These are phyloP conservation scores for Prorocentrum cordatum DNA, from an alignment of 169 alveolate species.

Conservation along the genomic window DNA sequence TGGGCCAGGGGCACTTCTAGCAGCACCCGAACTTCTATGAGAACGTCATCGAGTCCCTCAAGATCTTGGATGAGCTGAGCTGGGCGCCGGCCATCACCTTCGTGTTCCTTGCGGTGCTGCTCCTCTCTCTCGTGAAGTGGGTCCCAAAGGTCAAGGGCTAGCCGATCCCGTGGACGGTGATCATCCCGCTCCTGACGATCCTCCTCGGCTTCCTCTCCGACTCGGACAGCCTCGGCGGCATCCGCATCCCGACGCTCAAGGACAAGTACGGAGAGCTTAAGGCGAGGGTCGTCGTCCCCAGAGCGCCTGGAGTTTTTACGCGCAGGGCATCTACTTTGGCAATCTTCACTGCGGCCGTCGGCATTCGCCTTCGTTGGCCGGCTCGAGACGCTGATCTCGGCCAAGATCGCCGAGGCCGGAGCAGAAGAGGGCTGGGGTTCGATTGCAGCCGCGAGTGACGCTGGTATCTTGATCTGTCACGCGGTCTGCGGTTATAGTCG, in stretches of 20 bases:
- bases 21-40: no score
- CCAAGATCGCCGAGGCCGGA: slow-evolving; percentile 52
- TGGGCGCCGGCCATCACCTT: no score
- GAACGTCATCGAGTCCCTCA: no score
- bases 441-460: slow-evolving; percentile 40
- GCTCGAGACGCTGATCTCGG: slow-evolving; percentile 44
- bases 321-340: no score
- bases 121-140: no score
- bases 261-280: slow-evolving; percentile 21
- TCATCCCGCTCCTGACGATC: slow-evolving; percentile 13
- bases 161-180: slow-evolving; percentile 51
- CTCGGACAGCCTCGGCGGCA: slow-evolving; percentile 8
- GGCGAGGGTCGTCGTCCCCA: background rate
- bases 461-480: slow-evolving; percentile 45
- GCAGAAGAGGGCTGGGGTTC: slow-evolving; percentile 33
- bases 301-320: no score
- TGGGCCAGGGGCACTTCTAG: no score
- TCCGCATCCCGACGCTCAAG: slow-evolving; percentile 34
- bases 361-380: slow-evolving; percentile 33
- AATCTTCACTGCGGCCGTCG: no score
- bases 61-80: no score
- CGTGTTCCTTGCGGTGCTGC: no score
- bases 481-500: slow-evolving; percentile 58
- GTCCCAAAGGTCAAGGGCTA: no score
- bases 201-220: slow-evolving; percentile 57